Evolutionary conservation across 2,329 filamentous ascomycete species (phyloP).

Genomic region (Botrytis deweyae): DNA sequence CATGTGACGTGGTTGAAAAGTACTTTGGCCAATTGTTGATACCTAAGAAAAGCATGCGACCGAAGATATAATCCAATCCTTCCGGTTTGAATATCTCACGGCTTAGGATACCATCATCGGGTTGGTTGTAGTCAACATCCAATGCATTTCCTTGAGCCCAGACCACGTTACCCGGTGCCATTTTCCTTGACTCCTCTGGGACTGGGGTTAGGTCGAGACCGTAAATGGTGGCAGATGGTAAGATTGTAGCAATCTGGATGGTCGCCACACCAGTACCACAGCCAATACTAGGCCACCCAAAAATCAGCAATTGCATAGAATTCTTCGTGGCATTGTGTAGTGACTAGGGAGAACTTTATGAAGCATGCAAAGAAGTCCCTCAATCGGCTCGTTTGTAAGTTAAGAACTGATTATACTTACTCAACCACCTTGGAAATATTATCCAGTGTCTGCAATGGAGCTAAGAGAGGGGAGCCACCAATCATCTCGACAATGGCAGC

Average conservation of each 20-base stretch:
- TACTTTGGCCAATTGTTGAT: constrained; percentile 16
- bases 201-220: constrained; percentile 16
- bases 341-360: background rate
- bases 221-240: constrained; percentile 13
- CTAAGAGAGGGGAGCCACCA: constrained; percentile 13
- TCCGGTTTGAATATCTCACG: constrained; percentile 11
- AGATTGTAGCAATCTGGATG: constrained; percentile 13
- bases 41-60: constrained; percentile 19
- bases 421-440: constrained; percentile 7
- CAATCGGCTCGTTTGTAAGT: background rate
- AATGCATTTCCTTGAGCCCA: constrained; percentile 18
- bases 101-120: background rate
- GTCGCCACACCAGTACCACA: constrained; percentile 18
- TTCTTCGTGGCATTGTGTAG: background rate
- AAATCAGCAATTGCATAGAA: background rate
- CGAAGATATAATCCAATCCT: constrained; percentile 16
- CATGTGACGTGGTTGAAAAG: constrained; percentile 9
- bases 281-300: background rate
- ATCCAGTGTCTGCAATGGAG: background rate
- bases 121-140: constrained; percentile 4
- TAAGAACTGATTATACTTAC: background rate
- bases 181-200: background rate
- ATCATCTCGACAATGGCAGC: constrained; percentile 21
- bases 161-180: constrained; percentile 9
- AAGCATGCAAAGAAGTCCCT: background rate